Base-by-base conservation (phyloP, 2,329 filamentous ascomycete species). In the Ascochyta fabae region DNA sequence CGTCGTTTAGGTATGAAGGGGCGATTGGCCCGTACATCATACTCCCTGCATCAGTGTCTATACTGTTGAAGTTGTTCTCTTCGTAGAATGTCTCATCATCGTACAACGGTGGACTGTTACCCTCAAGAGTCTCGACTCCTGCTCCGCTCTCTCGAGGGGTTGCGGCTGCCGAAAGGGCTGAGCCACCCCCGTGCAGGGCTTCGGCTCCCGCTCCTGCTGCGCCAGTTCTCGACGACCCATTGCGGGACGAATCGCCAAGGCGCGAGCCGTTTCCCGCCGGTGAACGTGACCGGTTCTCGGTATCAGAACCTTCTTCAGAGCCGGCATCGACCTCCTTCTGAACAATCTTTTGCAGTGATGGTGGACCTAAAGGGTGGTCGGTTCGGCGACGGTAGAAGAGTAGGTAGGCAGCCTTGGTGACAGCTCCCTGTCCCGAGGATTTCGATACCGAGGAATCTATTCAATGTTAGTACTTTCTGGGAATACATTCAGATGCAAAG, bases 321-420 rank as follows among this genome's bases (percentile, higher is more conserved):
- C 78, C 79, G 45, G 77, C 73, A 24, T 75, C 73, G 58, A 52
- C 56, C 48, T 82, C 81, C 68, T 83, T 81, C 48, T 87, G 84
- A 49, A 91, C 81, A 45, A 96, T 86, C 62, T 88, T 81, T 64
- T 88, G 84, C 57, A 97, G 88, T 47, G 84, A 84, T 40, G 88
- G 83, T 24, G 93, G 93, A 53, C 95, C 95, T 62, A 99, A 86
- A 60, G 92, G 90, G 59, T 77, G 78, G 7, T 84, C 82, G 5
- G 92, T 91, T 61, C 92, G 89, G 53, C 95, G 90, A 36, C 95
- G 91, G 78, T 99, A 99, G 81, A 99, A 99, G 31, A 99, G 83
- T 10, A 99, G 84, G 76, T 99, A 99, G 0, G 95, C 95, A 19
- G 90, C 88, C 15, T 85, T 78, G 4, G 91, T 90, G 5, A 96